Percentiles rank a stretch among this genome's conserved stretches.
Conservation (phyloP, 345 rosid species). For the rapeseed (Brassica napus) region Da-Ae NC_063449.1:44486001-44486500, state of each 20-base stretch:
- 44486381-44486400: not conserved
- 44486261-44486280: slow-evolving; percentile 7
- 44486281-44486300: slow-evolving; percentile 2
- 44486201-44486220: not conserved
- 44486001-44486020: not conserved
- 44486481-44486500: slow-evolving; percentile 37
- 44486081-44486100: slow-evolving; percentile 82
- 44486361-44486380: not conserved
- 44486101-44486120: slow-evolving; percentile 51
- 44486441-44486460: not conserved
- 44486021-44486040: slow-evolving; percentile 55
- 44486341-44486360: not conserved
- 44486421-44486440: not conserved
- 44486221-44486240: not conserved
- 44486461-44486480: not conserved
- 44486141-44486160: not conserved
- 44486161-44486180: not conserved
- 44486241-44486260: not conserved
- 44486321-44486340: not conserved
- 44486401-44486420: not conserved
- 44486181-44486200: not conserved
- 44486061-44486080: slow-evolving; percentile 97
- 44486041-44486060: slow-evolving; percentile 93
- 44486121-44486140: not conserved
- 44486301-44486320: not conserved